Base-by-base conservation (phyloP, 306 rosid genomes). In the Prunus dulcis region DNA sequence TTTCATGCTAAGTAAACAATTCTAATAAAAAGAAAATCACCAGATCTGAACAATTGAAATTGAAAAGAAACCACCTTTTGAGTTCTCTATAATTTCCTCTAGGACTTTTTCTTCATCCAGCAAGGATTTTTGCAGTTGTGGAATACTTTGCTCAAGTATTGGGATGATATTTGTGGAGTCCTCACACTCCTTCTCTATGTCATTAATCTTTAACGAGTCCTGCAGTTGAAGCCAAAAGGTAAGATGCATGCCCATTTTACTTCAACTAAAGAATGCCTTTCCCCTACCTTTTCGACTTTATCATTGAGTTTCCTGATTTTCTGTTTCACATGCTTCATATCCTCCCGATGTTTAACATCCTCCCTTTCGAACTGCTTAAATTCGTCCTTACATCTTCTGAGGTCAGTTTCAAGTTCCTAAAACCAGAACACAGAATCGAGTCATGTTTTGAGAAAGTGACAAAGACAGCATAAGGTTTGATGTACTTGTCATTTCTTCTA, bases 291-390 rank as follows among this genome's bases (percentile, higher is more conserved):
- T 82, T 86, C 92, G 76, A 86, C 81, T 85, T 95, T 95, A 79
- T 92, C 97, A 22, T 85, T 91, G 64, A 92, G 84, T 84, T 92
- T 95, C 88, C 87, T 95, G 57, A 92, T 95, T 83, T 95, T 95
- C 84, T 88, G 96, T 73, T 69, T 89, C 85, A 86, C 60, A 83
- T 95, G 97, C 84, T 95, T 95, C 80, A 79, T 81, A 81, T 95
- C 97, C 85, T 95, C 98, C 64, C 91, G 86, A 79, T 85, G 81
- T 81, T 95, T 95, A 25, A 95, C 97, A 87, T 95, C 97, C 86
- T 88, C 91, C 83, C 98, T 86, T 83, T 95, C 98, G 84, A 95
- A 95, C 83, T 92, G 92, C 85, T 90, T 95, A 81, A 92, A 95
- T 64, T 89, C 95, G 52, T 95, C 98, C 79, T 95, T 90, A 74